Evolutionary conservation across 306 rosid genomes (phyloP), one percentile per base, ranked within the genome.

Genomic region (Luffa acutangula): DNA sequence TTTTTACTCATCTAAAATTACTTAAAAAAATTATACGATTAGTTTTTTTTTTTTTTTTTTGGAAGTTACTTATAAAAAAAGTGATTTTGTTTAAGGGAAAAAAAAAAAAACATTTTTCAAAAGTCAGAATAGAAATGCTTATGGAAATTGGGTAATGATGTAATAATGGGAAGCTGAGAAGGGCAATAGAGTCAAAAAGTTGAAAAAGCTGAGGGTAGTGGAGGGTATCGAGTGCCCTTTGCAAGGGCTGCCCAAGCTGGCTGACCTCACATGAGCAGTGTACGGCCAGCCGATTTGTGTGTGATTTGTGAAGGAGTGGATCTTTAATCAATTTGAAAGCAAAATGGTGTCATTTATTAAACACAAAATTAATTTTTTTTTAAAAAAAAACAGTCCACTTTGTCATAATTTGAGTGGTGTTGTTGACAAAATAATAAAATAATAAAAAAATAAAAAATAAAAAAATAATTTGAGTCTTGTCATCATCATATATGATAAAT

Each of bases 181-280:
- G 73, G 73, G 52, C 33, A 42, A 67, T 7, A 42, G 0, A 9
- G 75, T 67, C 3, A 67, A 18, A 7, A 67, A n/a, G 74, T 36
- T 15, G 11, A 34, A 18, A 15, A 67, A 67, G 3, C 25, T 9
- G 17, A 41, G 74, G 74, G 49, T 66, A 39, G 49, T 66, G 74
- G 74, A 67, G 51, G 49, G 51, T 18, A 67, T 41, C 41, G 74
- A 42, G 75, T 67, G 75, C 51, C 75, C 75, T 67, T 42, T n/a
- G 4, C 52, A 9, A 65, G 31, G 72, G 48, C 43, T 65, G 72
- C 25, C 64, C 64, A 21, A 9, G 64, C 64, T 60, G 37, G 18
- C 75, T 0, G 41, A 39, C 9, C 31, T 42, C 75, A 67, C 52
- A 67, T 67, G 75, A 9, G 33, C 25, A 17, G 5, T 39, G 74